Conservation (phyloP, 331 rosid genomes). For the Malus hybrid region DNA sequence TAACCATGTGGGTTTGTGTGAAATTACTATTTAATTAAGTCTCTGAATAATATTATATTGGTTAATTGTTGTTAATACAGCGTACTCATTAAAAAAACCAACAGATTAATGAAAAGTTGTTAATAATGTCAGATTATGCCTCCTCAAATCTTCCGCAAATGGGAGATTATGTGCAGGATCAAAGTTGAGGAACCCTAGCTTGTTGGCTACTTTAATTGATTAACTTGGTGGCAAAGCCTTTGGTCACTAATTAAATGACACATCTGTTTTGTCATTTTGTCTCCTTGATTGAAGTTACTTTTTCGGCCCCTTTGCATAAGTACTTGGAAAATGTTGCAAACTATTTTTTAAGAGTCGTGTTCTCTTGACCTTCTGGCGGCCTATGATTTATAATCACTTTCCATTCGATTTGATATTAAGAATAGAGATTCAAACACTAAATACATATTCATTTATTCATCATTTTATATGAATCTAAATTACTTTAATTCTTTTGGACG, state of each 20-base stretch:
- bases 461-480: too few relatives aligned
- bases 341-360: background rate
- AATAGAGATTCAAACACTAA: background rate
- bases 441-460: too few relatives aligned
- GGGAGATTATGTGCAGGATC: slow-evolving; percentile 19
- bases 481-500: too few relatives aligned
- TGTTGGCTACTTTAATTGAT: slow-evolving; percentile 2
- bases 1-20: slow-evolving; percentile 28
- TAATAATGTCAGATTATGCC: slow-evolving; percentile 8
- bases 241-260: background rate
- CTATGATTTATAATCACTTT: too few relatives aligned
- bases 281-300: slow-evolving; percentile 38
- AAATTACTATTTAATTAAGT: background rate
- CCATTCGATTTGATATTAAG: background rate
- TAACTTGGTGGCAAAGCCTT: slow-evolving; percentile 4
- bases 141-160: slow-evolving; percentile 19
- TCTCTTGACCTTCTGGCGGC: too few relatives aligned
- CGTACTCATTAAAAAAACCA: background rate
- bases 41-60: background rate
- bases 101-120: background rate
- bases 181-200: slow-evolving; percentile 26
- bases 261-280: slow-evolving; percentile 34
- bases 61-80: background rate
- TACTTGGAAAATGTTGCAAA: slow-evolving; percentile 5
- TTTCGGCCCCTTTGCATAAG: slow-evolving; percentile 7